Percentiles rank a stretch among this genome's conserved stretches.
Evolutionary conservation across 371 early-diverging fungal genomes (phyloP).

Genomic region (Fennellomyces sp.): DNA sequence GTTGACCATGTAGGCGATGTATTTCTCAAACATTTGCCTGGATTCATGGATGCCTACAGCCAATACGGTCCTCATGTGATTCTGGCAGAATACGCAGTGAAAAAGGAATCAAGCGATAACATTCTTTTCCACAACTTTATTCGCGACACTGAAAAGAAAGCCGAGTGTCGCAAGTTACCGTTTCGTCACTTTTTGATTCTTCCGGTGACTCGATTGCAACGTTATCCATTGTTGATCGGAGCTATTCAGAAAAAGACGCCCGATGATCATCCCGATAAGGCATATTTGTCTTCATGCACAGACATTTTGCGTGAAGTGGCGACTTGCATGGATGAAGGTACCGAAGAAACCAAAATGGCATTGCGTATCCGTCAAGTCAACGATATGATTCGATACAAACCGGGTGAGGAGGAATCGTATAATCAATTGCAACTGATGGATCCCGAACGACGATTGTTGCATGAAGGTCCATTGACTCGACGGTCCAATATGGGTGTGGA

Average conservation of each 20-base stretch:
- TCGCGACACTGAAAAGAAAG: constrained; percentile 55
- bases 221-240: constrained; percentile 84
- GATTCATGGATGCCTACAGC: constrained; percentile 71
- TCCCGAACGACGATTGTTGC: constrained; percentile 69
- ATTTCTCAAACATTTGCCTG: constrained; percentile 64
- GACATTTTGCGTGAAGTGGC: constrained; percentile 66
- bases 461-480: constrained; percentile 79
- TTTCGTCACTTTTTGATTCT: constrained; percentile 46
- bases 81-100: constrained; percentile 76
- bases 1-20: constrained; percentile 86
- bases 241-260: constrained; percentile 83
- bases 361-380: constrained; percentile 25
- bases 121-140: constrained; percentile 71
- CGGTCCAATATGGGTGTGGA: constrained; percentile 69
- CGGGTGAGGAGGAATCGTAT: constrained; percentile 5
- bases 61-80: constrained; percentile 85
- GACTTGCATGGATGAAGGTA: constrained; percentile 38
- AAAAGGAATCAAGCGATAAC: constrained; percentile 69
- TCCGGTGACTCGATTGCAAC: constrained; percentile 85
- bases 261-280: constrained; percentile 76
- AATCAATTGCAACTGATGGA: constrained; percentile 60
- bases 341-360: constrained; percentile 11
- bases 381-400: constrained; percentile 19
- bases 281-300: constrained; percentile 59
- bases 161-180: constrained; percentile 65